Evolutionary conservation across 1,284 basidiomycete genomes (phyloP), one percentile per base, ranked within the genome.

Genomic region (Malassezia equina): DNA sequence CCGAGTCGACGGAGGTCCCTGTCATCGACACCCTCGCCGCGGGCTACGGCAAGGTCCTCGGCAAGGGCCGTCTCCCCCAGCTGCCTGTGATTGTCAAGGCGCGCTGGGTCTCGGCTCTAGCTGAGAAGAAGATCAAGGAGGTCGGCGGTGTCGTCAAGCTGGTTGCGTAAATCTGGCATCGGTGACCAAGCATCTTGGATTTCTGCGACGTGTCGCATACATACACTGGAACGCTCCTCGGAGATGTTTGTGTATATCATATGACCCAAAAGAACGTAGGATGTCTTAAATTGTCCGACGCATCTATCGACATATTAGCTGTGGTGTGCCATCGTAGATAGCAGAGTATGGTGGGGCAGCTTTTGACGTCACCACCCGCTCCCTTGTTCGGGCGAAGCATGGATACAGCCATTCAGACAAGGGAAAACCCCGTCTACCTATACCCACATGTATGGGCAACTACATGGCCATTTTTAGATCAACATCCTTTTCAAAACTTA

Each of bases 101-200:
- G 2, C 68, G 71, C 40, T 74, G 68, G 67, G 71, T 73, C 28
- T 70, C 67, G 46, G 65, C 63, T 61, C 61, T 70, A 43, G 71
- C 71, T 41, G 71, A 74, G 63, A 70, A 73, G 70, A 74, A 74
- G 67, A 74, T 74, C 65, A 73, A 73, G 71, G 67, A 66, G 59
- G 71, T 64, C 34, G 71, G 71, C 47, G 71, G 71, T 65, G 67
- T 74, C 46, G 71, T 74, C 57, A 69, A 71, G 70, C 62, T 71
- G 28, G 55, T 57, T 24, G 52, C 55, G 21, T 57, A 57, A 57
- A 25, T 13, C 7, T 45, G n/a, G 27, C 31, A 23, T 48, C 15
- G 19, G 36, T 39, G 36, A 39, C 36, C 36, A 24, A 23, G 21
- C 24, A 31, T 25, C 31, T 31, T 34, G 19, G 23, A 48, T 27